Base-by-base conservation (phyloP, 352 stramenopile species). In the Globisporangium camurandrum region DNA sequence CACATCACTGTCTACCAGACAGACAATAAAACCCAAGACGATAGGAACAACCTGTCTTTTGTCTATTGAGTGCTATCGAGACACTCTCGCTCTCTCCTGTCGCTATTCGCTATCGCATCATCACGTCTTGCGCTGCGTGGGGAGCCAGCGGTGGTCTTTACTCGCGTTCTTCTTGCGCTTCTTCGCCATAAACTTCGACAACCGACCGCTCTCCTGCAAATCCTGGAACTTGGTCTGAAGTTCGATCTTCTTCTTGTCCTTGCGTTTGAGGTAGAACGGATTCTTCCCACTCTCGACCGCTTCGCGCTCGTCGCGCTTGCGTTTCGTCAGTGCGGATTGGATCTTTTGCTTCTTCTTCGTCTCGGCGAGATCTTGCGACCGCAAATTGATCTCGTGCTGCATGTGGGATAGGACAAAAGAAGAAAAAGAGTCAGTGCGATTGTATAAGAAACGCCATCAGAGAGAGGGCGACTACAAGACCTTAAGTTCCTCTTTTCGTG, bases 181-280 rank as follows among this genome's bases (percentile, higher is more conserved):
- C 64, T 96, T 96, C 46, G 88, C 85, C 85, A 97, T 91, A 56
- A 95, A 96, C 61, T 95, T 96, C 46, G 81, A 87, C 44, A 97
- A 61, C 40, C 78, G 85, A n/a, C 88, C 88, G 17, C 71, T 81
- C 39, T 93, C 79, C 55, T 93, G 74, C 26, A 97, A 60, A 46
- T 93, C 83, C 54, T 96, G 75, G 71, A 95, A 97, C 56, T 94
- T 93, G 66, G 88, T 72, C 26, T 95, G 74, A 24, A 96, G 68
- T 62, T 95, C 87, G 28, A 96, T 39, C 54, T 84, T 88, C 55
- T 95, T 94, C 76, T 94, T 93, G 71, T 96, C 88, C 51, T 93
- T 95, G 54, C 78, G 74, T 71, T 92, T 96, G 53, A 96, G 74
- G 59, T 95, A 97, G 59, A 92, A 97, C 12, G 87, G 73, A 44